These are phyloP conservation scores for Citrus maxima DNA, from an alignment of 345 rosid species.

Conservation along the genomic window DNA sequence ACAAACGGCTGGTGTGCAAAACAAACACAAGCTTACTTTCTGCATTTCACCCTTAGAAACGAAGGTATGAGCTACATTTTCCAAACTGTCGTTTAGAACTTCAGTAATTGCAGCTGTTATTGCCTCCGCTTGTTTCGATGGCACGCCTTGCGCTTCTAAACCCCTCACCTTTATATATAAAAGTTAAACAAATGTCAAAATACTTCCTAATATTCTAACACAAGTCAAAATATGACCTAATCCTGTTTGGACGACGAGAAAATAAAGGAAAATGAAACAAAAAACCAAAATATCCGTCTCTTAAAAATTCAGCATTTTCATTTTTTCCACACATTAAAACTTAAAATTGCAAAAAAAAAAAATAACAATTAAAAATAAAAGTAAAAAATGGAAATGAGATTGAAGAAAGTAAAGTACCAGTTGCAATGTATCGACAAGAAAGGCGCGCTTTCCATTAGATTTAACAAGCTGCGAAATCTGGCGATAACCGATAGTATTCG, in stretches of 20 bases:
- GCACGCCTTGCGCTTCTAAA: conserved; percentile 84
- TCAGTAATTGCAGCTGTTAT: conserved; percentile 82
- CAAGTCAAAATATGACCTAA: neutral
- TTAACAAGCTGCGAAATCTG: conserved; percentile 61
- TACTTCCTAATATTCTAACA: too few species aligned
- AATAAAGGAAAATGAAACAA: neutral
- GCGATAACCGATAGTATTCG: conserved; percentile 25
- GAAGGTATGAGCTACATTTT: conserved; percentile 75
- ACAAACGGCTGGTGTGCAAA: neutral
- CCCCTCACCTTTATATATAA: conserved; percentile 57
- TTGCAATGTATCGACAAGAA: conserved; percentile 92
- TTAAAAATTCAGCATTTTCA: neutral
- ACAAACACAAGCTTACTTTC: conserved; percentile 41
- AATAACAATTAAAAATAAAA: too few species aligned
- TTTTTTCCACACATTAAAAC: neutral
- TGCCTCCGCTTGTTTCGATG: conserved; percentile 92
- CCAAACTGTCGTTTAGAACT: conserved; percentile 88
- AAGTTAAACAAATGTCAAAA: neutral
- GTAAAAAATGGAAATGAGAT: neutral
- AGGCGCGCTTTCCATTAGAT: conserved; percentile 68
- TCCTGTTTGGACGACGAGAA: neutral
- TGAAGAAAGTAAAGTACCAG: conserved; percentile 39
- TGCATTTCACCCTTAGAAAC: conserved; percentile 89
- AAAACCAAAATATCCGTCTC: neutral
- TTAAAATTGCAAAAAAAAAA: neutral